Evolutionary conservation across 257 asterid species (phyloP).

Genomic region (Ajuga chamaepitys): DNA sequence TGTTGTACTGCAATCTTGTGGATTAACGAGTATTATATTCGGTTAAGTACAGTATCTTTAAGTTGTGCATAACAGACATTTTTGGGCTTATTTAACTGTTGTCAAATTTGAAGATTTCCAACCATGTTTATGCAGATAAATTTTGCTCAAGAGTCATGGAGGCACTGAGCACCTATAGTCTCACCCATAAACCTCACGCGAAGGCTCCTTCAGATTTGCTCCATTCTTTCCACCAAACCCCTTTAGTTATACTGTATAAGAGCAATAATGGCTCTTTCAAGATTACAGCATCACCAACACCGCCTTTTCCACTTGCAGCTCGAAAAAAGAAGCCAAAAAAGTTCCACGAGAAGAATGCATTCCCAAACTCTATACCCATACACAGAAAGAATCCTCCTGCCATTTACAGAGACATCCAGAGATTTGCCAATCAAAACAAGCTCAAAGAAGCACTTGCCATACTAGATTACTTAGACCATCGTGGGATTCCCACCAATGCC

Average conservation of each 20-base stretch:
- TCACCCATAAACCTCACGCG: slow-evolving; percentile 23
- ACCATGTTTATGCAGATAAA: slow-evolving; percentile 17
- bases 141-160: slow-evolving; percentile 32
- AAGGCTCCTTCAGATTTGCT: slow-evolving; percentile 9
- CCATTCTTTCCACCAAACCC: slow-evolving; percentile 19
- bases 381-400: slow-evolving; percentile 67
- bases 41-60: too few species aligned
- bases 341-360: slow-evolving; percentile 31
- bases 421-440: slow-evolving; percentile 51
- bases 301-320: slow-evolving; percentile 10
- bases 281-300: slow-evolving; percentile 26
- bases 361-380: slow-evolving; percentile 48
- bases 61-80: too few species aligned
- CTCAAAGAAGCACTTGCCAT: slow-evolving; percentile 71
- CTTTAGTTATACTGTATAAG: slow-evolving; percentile 1
- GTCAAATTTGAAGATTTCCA: background rate
- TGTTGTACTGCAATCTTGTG: too few species aligned
- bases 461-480: slow-evolving; percentile 66
- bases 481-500: slow-evolving; percentile 72
- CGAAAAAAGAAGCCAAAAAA: slow-evolving; percentile 13
- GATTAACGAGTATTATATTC: too few species aligned
- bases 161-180: slow-evolving; percentile 28
- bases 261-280: slow-evolving; percentile 13
- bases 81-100: too few species aligned
- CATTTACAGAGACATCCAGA: slow-evolving; percentile 66